Evolutionary conservation across 2,329 filamentous ascomycete species (phyloP).

Genomic region (Trichoderma harzianum): DNA sequence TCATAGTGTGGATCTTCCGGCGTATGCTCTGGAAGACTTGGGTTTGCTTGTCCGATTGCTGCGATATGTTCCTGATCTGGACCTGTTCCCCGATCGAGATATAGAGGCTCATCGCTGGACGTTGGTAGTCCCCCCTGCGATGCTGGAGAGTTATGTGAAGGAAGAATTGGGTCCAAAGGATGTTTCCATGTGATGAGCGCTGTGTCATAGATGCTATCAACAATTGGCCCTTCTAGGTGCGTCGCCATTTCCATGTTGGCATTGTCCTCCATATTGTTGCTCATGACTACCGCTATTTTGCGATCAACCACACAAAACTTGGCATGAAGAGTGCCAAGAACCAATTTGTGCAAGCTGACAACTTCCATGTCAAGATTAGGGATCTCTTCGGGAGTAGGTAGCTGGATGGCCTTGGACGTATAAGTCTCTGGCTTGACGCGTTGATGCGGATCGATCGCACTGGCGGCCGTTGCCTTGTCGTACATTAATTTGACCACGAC

Average conservation of each 20-base stretch:
- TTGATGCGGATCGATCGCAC: slow-evolving; percentile 64
- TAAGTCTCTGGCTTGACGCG: slow-evolving; percentile 57
- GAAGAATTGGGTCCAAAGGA: slow-evolving; percentile 35
- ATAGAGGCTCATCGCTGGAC: background rate
- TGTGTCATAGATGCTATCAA: slow-evolving; percentile 72
- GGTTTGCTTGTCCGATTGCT: background rate
- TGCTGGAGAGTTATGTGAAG: slow-evolving; percentile 6
- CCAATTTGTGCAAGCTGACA: slow-evolving; percentile 66
- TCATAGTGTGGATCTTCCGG: slow-evolving; percentile 63
- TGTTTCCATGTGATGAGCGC: slow-evolving; percentile 71
- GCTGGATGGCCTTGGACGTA: slow-evolving; percentile 52
- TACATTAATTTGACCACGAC: slow-evolving; percentile 73
- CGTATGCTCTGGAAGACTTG: slow-evolving; percentile 51
- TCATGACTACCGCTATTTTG: slow-evolving; percentile 66
- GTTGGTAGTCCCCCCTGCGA: slow-evolving; percentile 7
- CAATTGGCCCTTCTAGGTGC: slow-evolving; percentile 71
- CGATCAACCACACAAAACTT: slow-evolving; percentile 78
- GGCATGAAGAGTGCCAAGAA: slow-evolving; percentile 71
- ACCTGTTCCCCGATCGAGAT: background rate
- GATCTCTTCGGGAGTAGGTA: slow-evolving; percentile 63
- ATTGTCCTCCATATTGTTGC: slow-evolving; percentile 77
- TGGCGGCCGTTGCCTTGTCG: slow-evolving; percentile 64
- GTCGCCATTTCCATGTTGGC: slow-evolving; percentile 80
- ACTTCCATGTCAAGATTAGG: slow-evolving; percentile 70
- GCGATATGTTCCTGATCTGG: background rate